These are phyloP conservation scores for Psidium guajava DNA, from an alignment of 345 rosid species.

Conservation along the genomic window DNA sequence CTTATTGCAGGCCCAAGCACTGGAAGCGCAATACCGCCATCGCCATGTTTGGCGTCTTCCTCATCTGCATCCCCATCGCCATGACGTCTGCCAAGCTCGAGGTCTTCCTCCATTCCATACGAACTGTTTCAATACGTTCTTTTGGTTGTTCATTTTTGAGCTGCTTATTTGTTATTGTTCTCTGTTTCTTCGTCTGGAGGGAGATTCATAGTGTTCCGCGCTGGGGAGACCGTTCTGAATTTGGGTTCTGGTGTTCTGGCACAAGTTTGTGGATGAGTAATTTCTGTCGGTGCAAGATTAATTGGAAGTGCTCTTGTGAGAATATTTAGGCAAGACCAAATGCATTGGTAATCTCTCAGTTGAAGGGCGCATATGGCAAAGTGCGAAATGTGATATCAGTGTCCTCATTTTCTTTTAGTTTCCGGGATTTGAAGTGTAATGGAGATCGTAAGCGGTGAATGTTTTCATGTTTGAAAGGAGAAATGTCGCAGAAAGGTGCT, in stretches of 20 bases:
- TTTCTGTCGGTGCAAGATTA: not conserved
- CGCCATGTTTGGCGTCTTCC: conserved; percentile 77
- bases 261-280: not conserved
- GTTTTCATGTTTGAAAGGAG: not conserved
- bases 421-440: not conserved
- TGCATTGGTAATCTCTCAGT: not conserved
- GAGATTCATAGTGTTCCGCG: not conserved
- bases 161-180: not conserved
- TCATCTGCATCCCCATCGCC: conserved; percentile 86
- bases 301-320: not conserved
- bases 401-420: not conserved
- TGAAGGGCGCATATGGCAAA: not conserved
- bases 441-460: not conserved
- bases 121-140: not conserved
- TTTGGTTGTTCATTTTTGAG: not conserved
- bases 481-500: not conserved
- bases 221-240: not conserved
- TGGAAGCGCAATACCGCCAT: conserved; percentile 97
- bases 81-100: conserved; percentile 90
- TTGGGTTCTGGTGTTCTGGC: not conserved
- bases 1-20: conserved; percentile 92
- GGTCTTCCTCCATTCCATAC: conserved; percentile 21
- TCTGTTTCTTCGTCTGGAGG: not conserved
- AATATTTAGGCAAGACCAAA: not conserved
- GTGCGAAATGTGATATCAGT: not conserved